Conservation (phyloP, 140 eudicot genomes). For the Bidens hawaiensis region DNA sequence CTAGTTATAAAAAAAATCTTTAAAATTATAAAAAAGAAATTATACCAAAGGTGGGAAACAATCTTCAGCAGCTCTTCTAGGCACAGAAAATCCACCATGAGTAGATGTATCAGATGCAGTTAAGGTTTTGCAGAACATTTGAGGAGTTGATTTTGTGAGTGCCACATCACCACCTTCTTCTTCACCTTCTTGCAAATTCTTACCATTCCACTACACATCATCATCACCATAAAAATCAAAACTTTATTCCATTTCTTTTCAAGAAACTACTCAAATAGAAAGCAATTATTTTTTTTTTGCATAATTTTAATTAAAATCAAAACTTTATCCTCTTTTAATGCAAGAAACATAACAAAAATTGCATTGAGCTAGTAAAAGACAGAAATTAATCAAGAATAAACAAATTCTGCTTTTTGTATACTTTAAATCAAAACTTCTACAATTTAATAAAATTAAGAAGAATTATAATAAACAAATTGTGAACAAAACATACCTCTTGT, state of each 20-base stretch:
- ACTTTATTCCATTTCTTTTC: neutral
- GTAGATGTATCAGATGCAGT: slow-evolving; percentile 97
- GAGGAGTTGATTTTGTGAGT: slow-evolving; percentile 63
- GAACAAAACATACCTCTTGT: too few relatives aligned
- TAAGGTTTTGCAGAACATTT: slow-evolving; percentile 94
- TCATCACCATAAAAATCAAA: neutral
- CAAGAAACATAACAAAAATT: too few relatives aligned
- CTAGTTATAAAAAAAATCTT: neutral
- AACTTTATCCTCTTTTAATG: too few relatives aligned
- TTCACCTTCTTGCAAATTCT: slow-evolving; percentile 37
- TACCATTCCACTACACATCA: slow-evolving; percentile 35
- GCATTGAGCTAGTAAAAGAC: neutral
- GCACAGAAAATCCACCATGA: slow-evolving; percentile 96
- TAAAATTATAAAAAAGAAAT: neutral
- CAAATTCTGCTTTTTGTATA: neutral
- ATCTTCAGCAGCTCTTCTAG: slow-evolving; percentile 87
- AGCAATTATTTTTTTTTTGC: too few relatives aligned
- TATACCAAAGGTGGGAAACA: slow-evolving; percentile 77
- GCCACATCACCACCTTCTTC: slow-evolving; percentile 57
- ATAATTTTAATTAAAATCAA: too few relatives aligned
- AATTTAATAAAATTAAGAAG: too few relatives aligned
- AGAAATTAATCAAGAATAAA: neutral
- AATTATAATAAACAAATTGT: too few relatives aligned
- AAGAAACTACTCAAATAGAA: neutral
- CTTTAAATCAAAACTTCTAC: neutral